These are phyloP conservation scores for Monsonia emarginata DNA, from an alignment of 441 rosid species.

Conservation along the genomic window DNA sequence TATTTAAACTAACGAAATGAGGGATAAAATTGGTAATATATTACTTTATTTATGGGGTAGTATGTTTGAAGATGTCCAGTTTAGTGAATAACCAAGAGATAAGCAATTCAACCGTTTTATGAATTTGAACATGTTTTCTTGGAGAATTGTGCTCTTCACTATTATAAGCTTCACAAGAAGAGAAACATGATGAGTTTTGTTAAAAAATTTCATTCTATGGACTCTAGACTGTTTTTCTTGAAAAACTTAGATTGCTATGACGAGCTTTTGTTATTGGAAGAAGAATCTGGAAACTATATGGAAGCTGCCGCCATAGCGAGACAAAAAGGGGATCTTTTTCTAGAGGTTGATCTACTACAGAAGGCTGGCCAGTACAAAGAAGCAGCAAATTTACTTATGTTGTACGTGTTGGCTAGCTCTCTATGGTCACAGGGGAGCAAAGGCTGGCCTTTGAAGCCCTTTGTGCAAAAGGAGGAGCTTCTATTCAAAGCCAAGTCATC, in stretches of 20 bases:
- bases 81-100: no score
- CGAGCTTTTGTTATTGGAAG: slow-evolving; percentile 38
- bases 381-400: slow-evolving; percentile 27
- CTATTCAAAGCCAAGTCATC: slow-evolving; percentile 28
- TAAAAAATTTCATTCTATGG: slow-evolving; percentile 23
- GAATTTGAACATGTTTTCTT: slow-evolving; percentile 32
- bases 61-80: no score
- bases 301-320: slow-evolving; percentile 43
- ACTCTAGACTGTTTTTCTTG: slow-evolving; percentile 24
- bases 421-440: slow-evolving; percentile 34
- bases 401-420: slow-evolving; percentile 31
- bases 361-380: slow-evolving; percentile 27
- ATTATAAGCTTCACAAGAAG: slow-evolving; percentile 20
- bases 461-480: slow-evolving; percentile 29
- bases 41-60: no score
- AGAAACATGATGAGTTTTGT: slow-evolving; percentile 37
- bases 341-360: slow-evolving; percentile 27
- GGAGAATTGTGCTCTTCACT: slow-evolving; percentile 31
- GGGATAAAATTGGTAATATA: no score
- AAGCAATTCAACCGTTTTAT: no score
- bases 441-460: slow-evolving; percentile 49
- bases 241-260: slow-evolving; percentile 25
- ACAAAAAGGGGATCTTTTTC: slow-evolving; percentile 29
- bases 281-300: slow-evolving; percentile 31
- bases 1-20: no score